Evolutionary conservation across 352 stramenopile genomes (phyloP).

Genomic region (Pythium folliculosum): DNA sequence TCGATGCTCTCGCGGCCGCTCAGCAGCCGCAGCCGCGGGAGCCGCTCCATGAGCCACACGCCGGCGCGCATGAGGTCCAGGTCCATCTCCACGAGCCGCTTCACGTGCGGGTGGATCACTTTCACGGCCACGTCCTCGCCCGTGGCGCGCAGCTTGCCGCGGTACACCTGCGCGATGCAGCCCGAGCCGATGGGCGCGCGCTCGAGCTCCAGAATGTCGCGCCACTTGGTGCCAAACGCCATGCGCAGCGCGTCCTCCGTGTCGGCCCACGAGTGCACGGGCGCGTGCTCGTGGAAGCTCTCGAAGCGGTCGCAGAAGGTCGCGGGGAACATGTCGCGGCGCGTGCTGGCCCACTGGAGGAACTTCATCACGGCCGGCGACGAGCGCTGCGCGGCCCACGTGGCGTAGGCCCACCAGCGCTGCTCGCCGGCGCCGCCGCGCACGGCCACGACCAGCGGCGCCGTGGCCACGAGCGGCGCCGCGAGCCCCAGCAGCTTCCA

Average conservation of each 20-base stretch:
- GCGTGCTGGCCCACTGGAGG: conserved; percentile 94
- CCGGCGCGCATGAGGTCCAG: conserved; percentile 73
- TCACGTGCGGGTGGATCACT: conserved; percentile 92
- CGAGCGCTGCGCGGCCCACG: conserved; percentile 60
- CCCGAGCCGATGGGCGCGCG: conserved; percentile 85
- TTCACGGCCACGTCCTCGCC: conserved; percentile 89
- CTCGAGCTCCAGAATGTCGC: conserved; percentile 53
- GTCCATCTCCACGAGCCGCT: conserved; percentile 86
- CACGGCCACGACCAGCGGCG: conserved; percentile 44
- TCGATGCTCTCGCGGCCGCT: conserved; percentile 78
- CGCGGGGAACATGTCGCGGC: conserved; percentile 93
- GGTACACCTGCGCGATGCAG: conserved; percentile 95
- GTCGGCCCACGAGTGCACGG: conserved; percentile 86
- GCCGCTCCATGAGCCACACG: conserved; percentile 62
- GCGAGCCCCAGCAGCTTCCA: conserved; percentile 58
- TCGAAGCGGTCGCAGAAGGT: conserved; percentile 91
- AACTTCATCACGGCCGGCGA: conserved; percentile 96
- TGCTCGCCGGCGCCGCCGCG: conserved; percentile 38
- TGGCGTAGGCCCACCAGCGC: conserved; percentile 66
- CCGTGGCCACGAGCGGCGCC: conserved; percentile 45
- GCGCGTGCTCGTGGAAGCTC: conserved; percentile 87
- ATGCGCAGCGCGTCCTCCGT: conserved; percentile 79
- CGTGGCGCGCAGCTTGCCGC: conserved; percentile 65
- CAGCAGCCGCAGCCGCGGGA: conserved; percentile 69
- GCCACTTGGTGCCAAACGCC: conserved; percentile 89